Evolutionary conservation across 2,329 filamentous ascomycete species (phyloP).

Genomic region (Fonsecaea pugnacius): DNA sequence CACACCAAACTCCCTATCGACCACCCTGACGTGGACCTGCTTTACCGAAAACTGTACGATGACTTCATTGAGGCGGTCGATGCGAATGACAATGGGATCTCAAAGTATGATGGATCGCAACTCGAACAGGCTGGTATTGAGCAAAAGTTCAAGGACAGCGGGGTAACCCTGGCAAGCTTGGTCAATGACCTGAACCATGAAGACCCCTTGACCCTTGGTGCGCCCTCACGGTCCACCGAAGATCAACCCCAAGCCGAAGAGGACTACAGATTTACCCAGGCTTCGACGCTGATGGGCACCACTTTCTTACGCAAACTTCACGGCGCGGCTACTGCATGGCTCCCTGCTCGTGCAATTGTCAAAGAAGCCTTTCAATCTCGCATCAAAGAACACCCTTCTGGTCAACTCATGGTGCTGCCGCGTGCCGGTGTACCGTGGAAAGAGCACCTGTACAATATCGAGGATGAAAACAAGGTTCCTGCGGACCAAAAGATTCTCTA

Average conservation of each 20-base stretch:
- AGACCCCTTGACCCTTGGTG: slow-evolving; percentile 48
- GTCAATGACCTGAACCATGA: slow-evolving; percentile 79
- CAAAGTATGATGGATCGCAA: slow-evolving; percentile 73
- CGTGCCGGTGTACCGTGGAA: slow-evolving; percentile 86
- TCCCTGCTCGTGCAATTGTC: slow-evolving; percentile 83
- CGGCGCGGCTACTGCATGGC: slow-evolving; percentile 76
- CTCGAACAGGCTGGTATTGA: slow-evolving; percentile 72
- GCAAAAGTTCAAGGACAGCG: slow-evolving; percentile 81
- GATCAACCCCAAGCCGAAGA: slow-evolving; percentile 71
- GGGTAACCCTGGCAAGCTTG: slow-evolving; percentile 81
- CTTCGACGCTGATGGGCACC: slow-evolving; percentile 82
- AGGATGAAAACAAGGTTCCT: slow-evolving; percentile 61
- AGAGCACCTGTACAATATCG: slow-evolving; percentile 89
- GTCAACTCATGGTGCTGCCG: slow-evolving; percentile 80
- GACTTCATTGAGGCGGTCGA: slow-evolving; percentile 95
- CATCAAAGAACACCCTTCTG: slow-evolving; percentile 68
- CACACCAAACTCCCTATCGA: slow-evolving; percentile 65
- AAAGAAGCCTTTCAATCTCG: slow-evolving; percentile 74
- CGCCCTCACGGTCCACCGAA: slow-evolving; percentile 53
- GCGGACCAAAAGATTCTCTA: slow-evolving; percentile 70
- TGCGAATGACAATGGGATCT: slow-evolving; percentile 96
- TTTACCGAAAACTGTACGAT: slow-evolving; percentile 89
- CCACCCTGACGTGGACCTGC: slow-evolving; percentile 68
- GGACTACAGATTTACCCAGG: slow-evolving; percentile 76
- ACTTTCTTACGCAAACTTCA: slow-evolving; percentile 82